Evolutionary conservation across 2,329 filamentous ascomycete species (phyloP), one percentile per base, ranked within the genome.

Genomic region (Chrysosporium queenslandicum): DNA sequence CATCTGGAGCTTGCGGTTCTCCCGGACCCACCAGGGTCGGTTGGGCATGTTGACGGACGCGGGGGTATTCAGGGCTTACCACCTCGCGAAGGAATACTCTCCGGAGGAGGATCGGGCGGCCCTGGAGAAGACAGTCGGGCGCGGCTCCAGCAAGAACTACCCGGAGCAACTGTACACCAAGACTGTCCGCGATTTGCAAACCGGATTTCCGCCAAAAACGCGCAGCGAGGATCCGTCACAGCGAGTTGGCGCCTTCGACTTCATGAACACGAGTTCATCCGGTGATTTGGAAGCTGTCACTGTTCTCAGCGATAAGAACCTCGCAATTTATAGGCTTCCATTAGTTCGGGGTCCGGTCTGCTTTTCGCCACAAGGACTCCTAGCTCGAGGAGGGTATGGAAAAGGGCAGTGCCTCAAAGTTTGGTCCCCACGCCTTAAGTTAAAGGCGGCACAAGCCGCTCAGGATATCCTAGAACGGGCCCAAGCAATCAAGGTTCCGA

Each of bases 1-100:
- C 2, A 79, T 83, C 40, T 82, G 79, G 79, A 82, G 78, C 62
- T 63, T 83, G 52, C 74, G 79, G 7, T 83, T 80, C 59, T 81
- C 77, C 2, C 78, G 77, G 20, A 76, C 74, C 5, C 78, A 76
- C 61, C 70, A 77, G 52, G 79, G 78, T 11, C 77, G 73, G 20
- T 72, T 83, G 36, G 79, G 77, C 7, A 74, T 80, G 11, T 71
- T 82, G 39, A 77, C 79, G 0, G 82, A 74, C 59, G 76, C 71
- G 1, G 80, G 80, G 11, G 76, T 82, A 55, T 70, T 83, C 59
- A 81, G 77, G 58, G 66, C 76, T 5, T 74, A 77, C 55, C 76
- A 80, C 46, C 68, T 79, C 23, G 74, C 72, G 20, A 76, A 77
- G 57, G 76, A 79, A 55, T 73, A 69, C 45, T 45, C 69, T 23